Percentiles rank a stretch among this genome's conserved stretches.
Conservation (phyloP, 225 moss, liverwort and hornwort species). For the Polytrichum commune region DNA sequence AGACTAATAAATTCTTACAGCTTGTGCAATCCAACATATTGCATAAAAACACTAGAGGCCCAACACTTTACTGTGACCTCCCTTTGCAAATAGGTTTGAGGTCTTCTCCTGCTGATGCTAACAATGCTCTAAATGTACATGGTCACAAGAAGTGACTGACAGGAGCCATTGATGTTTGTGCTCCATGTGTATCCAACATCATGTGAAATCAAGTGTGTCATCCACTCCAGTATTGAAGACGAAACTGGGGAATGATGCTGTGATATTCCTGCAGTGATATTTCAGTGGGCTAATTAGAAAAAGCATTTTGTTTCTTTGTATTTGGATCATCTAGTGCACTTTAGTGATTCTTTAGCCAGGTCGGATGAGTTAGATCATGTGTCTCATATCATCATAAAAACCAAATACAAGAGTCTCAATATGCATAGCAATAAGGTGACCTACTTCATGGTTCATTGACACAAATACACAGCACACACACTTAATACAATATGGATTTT, state of each 20-base stretch:
- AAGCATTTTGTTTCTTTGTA: conserved; percentile 4
- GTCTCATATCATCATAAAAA: not conserved
- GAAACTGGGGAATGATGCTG: conserved; percentile 31
- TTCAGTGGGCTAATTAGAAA: not conserved
- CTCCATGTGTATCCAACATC: not conserved
- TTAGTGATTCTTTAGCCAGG: not conserved
- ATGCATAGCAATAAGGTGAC: not conserved
- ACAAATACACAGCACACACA: not conserved
- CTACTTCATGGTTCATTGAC: not conserved
- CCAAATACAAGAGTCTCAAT: not conserved
- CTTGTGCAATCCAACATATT: too few species aligned
- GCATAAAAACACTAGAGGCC: too few species aligned
- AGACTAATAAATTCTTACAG: too few species aligned
- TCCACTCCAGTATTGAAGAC: conserved; percentile 3
- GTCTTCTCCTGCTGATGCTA: too few species aligned
- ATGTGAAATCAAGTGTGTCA: not conserved
- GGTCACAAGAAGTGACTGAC: too few species aligned
- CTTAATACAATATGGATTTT: too few species aligned
- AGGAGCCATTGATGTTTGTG: not conserved
- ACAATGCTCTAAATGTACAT: too few species aligned
- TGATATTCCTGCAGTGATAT: conserved; percentile 17
- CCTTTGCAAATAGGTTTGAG: too few species aligned
- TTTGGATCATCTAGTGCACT: not conserved
- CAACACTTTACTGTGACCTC: too few species aligned
- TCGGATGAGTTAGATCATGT: not conserved